phyloP scores from a whole-genome alignment of 2,329 filamentous ascomycete species.

The Penicillium thymicola region DNA sequence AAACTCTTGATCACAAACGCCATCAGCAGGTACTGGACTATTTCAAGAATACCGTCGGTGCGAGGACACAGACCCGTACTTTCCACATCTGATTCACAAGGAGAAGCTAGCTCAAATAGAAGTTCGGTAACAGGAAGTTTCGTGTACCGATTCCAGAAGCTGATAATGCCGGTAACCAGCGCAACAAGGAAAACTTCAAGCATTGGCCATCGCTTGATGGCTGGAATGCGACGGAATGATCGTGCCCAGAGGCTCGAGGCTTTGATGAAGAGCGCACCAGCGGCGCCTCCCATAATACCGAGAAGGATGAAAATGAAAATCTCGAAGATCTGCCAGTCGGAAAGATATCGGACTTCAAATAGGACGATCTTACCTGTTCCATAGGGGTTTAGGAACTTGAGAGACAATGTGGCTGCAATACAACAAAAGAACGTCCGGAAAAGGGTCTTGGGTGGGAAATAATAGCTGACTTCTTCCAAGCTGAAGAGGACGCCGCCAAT shows the following conservation, averaged over 20 bases:
- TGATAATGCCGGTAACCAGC: constrained; percentile 74
- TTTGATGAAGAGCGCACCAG: constrained; percentile 94
- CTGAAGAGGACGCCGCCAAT: constrained; percentile 88
- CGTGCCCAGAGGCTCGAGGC: constrained; percentile 86
- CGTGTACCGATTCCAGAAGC: constrained; percentile 92
- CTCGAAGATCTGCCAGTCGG: constrained; percentile 94
- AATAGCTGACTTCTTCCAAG: constrained; percentile 90
- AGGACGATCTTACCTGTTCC: constrained; percentile 95
- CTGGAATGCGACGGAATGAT: constrained; percentile 73
- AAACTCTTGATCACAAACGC: constrained; percentile 89
- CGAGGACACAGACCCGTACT: constrained; percentile 77
- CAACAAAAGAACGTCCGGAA: constrained; percentile 99
- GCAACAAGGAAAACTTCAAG: constrained; percentile 88
- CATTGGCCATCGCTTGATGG: constrained; percentile 80
- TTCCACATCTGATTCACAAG: constrained; percentile 66
- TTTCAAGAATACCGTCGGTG: constrained; percentile 71
- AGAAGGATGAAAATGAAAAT: constrained; percentile 80
- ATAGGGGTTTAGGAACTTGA: constrained; percentile 95
- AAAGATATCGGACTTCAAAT: constrained; percentile 86
- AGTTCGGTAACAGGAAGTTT: constrained; percentile 87
- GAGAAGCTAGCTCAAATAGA: constrained; percentile 83
- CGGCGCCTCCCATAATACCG: constrained; percentile 76
- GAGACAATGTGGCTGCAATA: constrained; percentile 80
- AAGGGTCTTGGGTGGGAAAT: constrained; percentile 94
- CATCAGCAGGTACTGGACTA: constrained; percentile 67